These are phyloP conservation scores for Candida khao-thaluensis DNA, from an alignment of 805 yeast genomes.

Conservation along the genomic window DNA sequence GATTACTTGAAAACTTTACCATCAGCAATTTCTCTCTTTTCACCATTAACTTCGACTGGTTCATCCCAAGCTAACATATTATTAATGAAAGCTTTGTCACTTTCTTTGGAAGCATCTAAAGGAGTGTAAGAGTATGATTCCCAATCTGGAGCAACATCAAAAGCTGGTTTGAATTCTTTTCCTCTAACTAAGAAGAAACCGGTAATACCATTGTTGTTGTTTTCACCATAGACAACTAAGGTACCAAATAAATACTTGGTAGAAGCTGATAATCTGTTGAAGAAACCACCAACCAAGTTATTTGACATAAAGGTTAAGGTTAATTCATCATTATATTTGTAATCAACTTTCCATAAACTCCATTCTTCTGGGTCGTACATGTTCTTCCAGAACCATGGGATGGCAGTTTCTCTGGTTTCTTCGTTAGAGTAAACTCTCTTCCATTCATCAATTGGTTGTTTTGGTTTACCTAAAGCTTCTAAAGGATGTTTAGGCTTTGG, in stretches of 20 bases:
- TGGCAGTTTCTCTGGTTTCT: conserved; percentile 90
- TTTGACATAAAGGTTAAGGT: conserved; percentile 97
- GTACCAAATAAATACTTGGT: conserved; percentile 92
- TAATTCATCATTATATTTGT: conserved; percentile 97
- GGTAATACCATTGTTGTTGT: conserved; percentile 95
- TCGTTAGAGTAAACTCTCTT: conserved; percentile 95
- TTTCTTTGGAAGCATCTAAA: conserved; percentile 76
- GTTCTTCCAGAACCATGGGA: conserved; percentile 97
- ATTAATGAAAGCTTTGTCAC: conserved; percentile 74
- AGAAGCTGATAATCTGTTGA: conserved; percentile 90
- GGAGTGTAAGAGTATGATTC: conserved; percentile 85
- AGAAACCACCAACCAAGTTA: conserved; percentile 97
- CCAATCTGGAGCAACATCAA: conserved; percentile 99
- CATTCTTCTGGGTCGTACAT: conserved; percentile 89
- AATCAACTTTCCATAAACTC: conserved; percentile 93
- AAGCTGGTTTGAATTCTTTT: conserved; percentile 85
- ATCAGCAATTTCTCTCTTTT: conserved; percentile 84
- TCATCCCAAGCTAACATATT: conserved; percentile 99
- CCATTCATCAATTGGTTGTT: conserved; percentile 82
- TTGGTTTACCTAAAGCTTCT: conserved; percentile 73
- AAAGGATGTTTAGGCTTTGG: conserved; percentile 90
- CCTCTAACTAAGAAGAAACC: conserved; percentile 97
- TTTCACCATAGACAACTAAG: conserved; percentile 95
- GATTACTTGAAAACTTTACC: conserved; percentile 98
- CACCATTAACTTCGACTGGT: conserved; percentile 81